Conservation (phyloP, 768 basidiomycete genomes). For the Suillus plorans region DNA sequence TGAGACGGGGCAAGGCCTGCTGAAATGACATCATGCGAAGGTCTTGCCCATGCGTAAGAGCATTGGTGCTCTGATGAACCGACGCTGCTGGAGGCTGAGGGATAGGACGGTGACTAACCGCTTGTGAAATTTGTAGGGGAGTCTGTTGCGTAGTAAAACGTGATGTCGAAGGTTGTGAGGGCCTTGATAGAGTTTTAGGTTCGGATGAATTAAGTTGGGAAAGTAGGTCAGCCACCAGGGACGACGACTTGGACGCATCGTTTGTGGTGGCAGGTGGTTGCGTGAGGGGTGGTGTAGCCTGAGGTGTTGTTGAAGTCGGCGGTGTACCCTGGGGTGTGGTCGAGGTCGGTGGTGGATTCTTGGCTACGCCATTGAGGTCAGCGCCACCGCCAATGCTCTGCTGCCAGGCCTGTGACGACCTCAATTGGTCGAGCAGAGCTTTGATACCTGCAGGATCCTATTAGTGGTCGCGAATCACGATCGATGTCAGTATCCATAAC, state of each 20-base stretch:
- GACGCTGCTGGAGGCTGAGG: conserved; percentile 13
- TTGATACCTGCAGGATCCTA: conserved; percentile 69
- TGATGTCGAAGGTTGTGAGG: conserved; percentile 9
- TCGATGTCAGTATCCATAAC: conserved; percentile 1
- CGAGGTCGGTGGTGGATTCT: conserved; percentile 5
- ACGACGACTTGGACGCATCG: conserved; percentile 22
- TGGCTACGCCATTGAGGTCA: neutral
- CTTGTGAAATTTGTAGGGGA: conserved; percentile 13
- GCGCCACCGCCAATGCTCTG: conserved; percentile 33
- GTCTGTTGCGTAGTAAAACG: conserved; percentile 8
- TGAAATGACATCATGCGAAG: conserved; percentile 58
- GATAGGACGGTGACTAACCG: conserved; percentile 11
- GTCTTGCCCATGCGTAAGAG: conserved; percentile 29
- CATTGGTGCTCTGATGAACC: conserved; percentile 8
- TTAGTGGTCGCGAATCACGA: neutral
- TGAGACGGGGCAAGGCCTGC: conserved; percentile 67
- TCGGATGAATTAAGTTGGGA: conserved; percentile 52
- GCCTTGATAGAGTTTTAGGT: conserved; percentile 14
- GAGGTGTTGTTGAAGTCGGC: conserved; percentile 5
- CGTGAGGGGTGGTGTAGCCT: conserved; percentile 6
- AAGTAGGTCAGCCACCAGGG: conserved; percentile 59
- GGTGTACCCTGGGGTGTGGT: conserved; percentile 9
- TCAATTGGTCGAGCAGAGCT: conserved; percentile 69
- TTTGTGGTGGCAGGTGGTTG: conserved; percentile 8
- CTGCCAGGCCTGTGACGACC: conserved; percentile 70